A percentile compares a stretch with the other conserved stretches of the same genome.
These are phyloP conservation scores for Kurtzmaniella natalensis DNA, from an alignment of 1,139 yeast species.

Conservation along the genomic window DNA sequence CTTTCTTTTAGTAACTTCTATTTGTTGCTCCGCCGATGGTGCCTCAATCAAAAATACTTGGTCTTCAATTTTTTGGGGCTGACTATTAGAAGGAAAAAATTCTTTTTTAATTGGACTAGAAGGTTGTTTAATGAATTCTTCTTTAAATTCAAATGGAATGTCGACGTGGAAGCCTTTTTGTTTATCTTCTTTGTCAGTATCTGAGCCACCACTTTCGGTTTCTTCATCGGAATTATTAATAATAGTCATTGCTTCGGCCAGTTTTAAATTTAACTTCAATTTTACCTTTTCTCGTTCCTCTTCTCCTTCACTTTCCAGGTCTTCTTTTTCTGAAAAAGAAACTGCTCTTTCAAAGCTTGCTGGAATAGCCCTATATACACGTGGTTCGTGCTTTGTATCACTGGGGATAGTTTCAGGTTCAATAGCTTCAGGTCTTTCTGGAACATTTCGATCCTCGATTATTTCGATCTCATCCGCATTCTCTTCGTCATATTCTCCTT, in stretches of 20 bases:
- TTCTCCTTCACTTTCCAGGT: slow-evolving; percentile 1
- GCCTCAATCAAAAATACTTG: not conserved
- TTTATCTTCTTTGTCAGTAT: slow-evolving; percentile 1
- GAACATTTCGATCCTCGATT: not conserved
- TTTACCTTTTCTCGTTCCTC: not conserved
- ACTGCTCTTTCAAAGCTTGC: slow-evolving; percentile 3
- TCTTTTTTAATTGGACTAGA: not conserved
- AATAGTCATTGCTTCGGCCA: slow-evolving; percentile 1
- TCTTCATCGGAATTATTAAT: slow-evolving; percentile 1
- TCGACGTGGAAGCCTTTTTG: slow-evolving; percentile 1
- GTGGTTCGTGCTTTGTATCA: not conserved
- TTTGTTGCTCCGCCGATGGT: not conserved
- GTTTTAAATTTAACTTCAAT: not conserved
- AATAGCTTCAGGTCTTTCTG: not conserved
- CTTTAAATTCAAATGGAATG: not conserved
- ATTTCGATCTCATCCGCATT: slow-evolving; percentile 1
- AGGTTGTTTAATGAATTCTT: not conserved
- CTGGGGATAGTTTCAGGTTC: not conserved
- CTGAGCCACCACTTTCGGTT: not conserved
- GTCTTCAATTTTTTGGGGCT: not conserved
- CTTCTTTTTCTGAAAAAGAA: slow-evolving; percentile 2
- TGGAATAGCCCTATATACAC: slow-evolving; percentile 2
- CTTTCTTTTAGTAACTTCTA: not conserved
- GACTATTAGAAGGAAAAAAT: not conserved
- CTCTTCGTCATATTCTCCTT: not conserved